These are phyloP conservation scores for Salvia splendens DNA, from an alignment of 257 asterid genomes.

Conservation along the genomic window DNA sequence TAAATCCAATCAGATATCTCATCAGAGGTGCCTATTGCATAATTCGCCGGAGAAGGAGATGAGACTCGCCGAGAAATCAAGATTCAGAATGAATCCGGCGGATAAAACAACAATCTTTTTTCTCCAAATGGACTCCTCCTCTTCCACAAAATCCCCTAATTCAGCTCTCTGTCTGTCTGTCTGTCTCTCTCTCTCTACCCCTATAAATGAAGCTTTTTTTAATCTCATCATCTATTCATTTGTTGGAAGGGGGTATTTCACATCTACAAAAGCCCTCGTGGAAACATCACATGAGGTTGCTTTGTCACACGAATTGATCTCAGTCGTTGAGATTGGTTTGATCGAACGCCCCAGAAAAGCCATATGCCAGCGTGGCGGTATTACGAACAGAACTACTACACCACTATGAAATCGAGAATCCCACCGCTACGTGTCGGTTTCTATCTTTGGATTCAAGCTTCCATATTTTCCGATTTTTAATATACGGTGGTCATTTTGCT, in stretches of 20 bases:
- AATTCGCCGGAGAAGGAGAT: conserved; percentile 32
- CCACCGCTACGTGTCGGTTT: conserved; percentile 72
- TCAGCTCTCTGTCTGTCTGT: conserved; percentile 14
- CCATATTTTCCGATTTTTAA: conserved; percentile 31
- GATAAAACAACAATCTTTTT: conserved; percentile 35
- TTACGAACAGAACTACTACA: too few relatives aligned
- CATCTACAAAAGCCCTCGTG: conserved; percentile 65
- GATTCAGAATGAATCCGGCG: conserved; percentile 45
- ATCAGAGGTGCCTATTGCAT: conserved; percentile 35
- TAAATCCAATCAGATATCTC: conserved; percentile 40
- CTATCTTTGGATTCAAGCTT: conserved; percentile 37
- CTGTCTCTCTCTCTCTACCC: conserved; percentile 33
- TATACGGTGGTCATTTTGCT: conserved; percentile 9
- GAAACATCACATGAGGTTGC: conserved; percentile 58
- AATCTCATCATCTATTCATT: conserved; percentile 56
- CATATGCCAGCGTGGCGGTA: conserved; percentile 45
- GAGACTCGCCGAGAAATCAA: conserved; percentile 40
- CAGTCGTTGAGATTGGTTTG: conserved; percentile 24
- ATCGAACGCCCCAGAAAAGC: conserved; percentile 34
- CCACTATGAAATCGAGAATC: conserved; percentile 7
- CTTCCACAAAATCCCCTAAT: conserved; percentile 40
- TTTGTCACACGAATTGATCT: conserved; percentile 44
- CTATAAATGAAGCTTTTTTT: conserved; percentile 46
- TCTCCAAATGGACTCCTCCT: conserved; percentile 38
- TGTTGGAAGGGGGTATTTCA: conserved; percentile 38